Evolutionary conservation across 192 early-diverging fungal genomes (phyloP).

Genomic region (Coemansia aciculifera): DNA sequence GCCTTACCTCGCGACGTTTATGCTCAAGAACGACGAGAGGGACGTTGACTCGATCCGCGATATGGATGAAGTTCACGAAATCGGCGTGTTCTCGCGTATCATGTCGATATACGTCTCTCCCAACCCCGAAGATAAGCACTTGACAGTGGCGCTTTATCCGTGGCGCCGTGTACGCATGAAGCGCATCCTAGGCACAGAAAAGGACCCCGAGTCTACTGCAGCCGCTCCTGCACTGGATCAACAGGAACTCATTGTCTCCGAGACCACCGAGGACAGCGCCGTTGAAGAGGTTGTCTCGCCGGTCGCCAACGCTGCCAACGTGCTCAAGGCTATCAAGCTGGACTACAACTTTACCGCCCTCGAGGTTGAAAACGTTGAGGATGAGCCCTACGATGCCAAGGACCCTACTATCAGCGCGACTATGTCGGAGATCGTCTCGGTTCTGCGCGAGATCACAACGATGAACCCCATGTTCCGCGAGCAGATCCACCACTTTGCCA

Average conservation of each 20-base stretch:
- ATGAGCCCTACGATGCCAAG: conserved; percentile 83
- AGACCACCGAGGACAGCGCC: background rate
- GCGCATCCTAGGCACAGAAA: conserved; percentile 21
- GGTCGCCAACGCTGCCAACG: conserved; percentile 26
- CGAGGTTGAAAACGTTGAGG: conserved; percentile 85
- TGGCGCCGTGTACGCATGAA: conserved; percentile 87
- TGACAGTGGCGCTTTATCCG: conserved; percentile 96
- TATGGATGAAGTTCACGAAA: conserved; percentile 77
- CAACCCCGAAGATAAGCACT: conserved; percentile 70
- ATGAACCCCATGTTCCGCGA: conserved; percentile 96
- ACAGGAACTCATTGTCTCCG: background rate
- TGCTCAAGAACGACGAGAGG: conserved; percentile 86
- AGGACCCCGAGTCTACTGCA: conserved; percentile 3
- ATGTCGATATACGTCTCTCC: conserved; percentile 88
- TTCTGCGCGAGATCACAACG: conserved; percentile 94
- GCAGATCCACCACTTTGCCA: conserved; percentile 97
- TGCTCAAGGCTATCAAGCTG: conserved; percentile 36
- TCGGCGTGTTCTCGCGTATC: conserved; percentile 97
- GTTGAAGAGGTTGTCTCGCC: background rate
- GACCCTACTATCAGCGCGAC: conserved; percentile 86
- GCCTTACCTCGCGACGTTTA: conserved; percentile 96
- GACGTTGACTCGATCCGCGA: conserved; percentile 80
- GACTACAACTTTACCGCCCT: conserved; percentile 81
- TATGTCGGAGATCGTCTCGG: conserved; percentile 92
- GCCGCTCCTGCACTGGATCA: background rate